Evolutionary conservation across 768 basidiomycete species (phyloP).

Genomic region (Boletus bicolor): DNA sequence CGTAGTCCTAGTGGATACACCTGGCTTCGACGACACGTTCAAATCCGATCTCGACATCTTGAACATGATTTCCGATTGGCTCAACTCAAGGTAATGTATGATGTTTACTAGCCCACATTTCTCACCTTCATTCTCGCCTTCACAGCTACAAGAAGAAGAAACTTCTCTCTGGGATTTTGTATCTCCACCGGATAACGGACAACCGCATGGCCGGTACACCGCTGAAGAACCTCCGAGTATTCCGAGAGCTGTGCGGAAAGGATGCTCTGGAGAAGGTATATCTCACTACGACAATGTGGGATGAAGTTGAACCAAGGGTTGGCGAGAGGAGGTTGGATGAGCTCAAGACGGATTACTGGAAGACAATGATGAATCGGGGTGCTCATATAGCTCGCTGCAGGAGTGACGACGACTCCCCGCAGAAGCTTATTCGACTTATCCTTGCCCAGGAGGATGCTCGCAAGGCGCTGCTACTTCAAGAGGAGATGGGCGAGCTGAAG

Average conservation of each 20-base stretch:
- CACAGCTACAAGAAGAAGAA: slow-evolving; percentile 9
- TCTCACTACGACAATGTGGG: slow-evolving; percentile 41
- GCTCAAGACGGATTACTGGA: slow-evolving; percentile 9
- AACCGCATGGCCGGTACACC: slow-evolving; percentile 36
- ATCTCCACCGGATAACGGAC: slow-evolving; percentile 40
- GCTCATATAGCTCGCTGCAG: no score
- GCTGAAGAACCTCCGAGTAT: slow-evolving; percentile 33
- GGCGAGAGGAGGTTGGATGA: slow-evolving; percentile 19
- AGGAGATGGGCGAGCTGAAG: no score
- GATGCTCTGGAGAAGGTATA: slow-evolving; percentile 31
- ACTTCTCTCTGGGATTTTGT: slow-evolving; percentile 37
- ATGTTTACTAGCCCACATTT: neutral
- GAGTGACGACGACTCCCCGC: no score
- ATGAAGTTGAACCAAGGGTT: slow-evolving; percentile 19
- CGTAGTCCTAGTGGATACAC: slow-evolving; percentile 26
- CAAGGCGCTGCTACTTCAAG: no score
- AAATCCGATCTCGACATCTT: slow-evolving; percentile 14
- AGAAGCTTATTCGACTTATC: no score
- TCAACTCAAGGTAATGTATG: slow-evolving; percentile 6
- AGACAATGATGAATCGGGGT: neutral
- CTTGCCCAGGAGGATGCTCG: no score
- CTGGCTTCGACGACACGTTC: slow-evolving; percentile 22
- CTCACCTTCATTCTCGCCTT: neutral
- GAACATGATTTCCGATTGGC: slow-evolving; percentile 13
- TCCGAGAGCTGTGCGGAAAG: slow-evolving; percentile 28